These are phyloP conservation scores for Emydomyces testavorans DNA, from an alignment of 2,329 filamentous ascomycete species.

Conservation along the genomic window DNA sequence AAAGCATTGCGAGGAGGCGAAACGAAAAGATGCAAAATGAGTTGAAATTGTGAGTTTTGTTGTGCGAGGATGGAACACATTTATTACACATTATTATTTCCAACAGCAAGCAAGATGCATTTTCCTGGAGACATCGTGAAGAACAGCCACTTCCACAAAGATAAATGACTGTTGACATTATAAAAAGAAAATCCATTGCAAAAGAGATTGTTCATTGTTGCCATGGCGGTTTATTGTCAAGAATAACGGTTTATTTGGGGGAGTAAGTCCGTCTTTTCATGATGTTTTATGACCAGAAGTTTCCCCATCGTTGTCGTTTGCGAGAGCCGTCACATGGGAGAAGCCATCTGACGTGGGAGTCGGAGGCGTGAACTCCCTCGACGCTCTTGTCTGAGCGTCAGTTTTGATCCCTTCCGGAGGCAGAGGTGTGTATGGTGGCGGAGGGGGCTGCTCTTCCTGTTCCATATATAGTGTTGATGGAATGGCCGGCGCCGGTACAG, in stretches of 20 bases:
- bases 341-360: conserved; percentile 1
- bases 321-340: conserved; percentile 1
- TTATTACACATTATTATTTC: no score
- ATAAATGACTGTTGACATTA: no score
- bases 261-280: conserved; percentile 6
- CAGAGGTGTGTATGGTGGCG: background rate
- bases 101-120: no score
- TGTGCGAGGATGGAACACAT: no score
- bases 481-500: background rate
- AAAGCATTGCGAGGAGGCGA: background rate
- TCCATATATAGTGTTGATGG: background rate
- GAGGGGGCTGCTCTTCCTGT: background rate
- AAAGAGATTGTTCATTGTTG: no score
- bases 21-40: background rate
- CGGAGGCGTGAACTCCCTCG: conserved; percentile 5
- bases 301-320: background rate
- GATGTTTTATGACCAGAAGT: background rate
- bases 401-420: background rate
- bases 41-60: no score
- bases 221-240: no score
- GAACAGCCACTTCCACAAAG: no score
- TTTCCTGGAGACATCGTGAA: no score
- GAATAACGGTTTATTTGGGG: conserved; percentile 4
- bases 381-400: background rate
- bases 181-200: no score